Base-by-base conservation (phyloP, 1,284 basidiomycete genomes). In the Fomitopsis betulina region DNA sequence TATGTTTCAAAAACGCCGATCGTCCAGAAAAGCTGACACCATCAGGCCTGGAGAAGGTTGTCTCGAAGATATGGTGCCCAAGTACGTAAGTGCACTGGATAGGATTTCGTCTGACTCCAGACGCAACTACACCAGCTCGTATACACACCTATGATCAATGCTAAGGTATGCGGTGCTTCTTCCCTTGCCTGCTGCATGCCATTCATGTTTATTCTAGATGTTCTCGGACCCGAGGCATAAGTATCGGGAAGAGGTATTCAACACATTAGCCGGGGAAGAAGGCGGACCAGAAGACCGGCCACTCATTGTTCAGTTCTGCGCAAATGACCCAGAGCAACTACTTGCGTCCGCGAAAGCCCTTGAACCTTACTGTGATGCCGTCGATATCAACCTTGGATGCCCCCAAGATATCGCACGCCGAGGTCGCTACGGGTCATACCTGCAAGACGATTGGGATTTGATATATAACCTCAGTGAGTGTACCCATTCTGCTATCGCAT, bases 91-190 rank as follows among this genome's bases (percentile, higher is more conserved):
- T 17, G 39, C 37, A 67, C 6, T 27, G 5, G 13, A 32, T 3
- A 13, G 7, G 4, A 63, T 19, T 60, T 58, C 10, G 68, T 5
- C 60, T 63, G 19, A 13, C 38, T 27, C 23, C 23, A 33, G 39
- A 25, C 12, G 21, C 23, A 49, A 32, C 19, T 33, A 32, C 49
- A 17, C 45, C 6, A 96, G 80, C 80, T 98, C 6, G 83, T 86
- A 10, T 99, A 98, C 71, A 95, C 95, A 1, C 96, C 96, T 5
- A 99, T 99, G 96, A 98, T 99, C 69, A 94, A 97, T 66, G 92
- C 95, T 54, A 93, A 91, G 74, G 87, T 87, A 55, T 25, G 70
- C 45, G 15, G n/a, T n/a, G n/a, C n/a, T 9, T 7, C 27, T 45
- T 19, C 53, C n/a, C 39, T 47, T 25, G 10, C 38, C 19, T 47